phyloP scores from a whole-genome alignment of 768 basidiomycete genomes.

The Russula sp. region DNA sequence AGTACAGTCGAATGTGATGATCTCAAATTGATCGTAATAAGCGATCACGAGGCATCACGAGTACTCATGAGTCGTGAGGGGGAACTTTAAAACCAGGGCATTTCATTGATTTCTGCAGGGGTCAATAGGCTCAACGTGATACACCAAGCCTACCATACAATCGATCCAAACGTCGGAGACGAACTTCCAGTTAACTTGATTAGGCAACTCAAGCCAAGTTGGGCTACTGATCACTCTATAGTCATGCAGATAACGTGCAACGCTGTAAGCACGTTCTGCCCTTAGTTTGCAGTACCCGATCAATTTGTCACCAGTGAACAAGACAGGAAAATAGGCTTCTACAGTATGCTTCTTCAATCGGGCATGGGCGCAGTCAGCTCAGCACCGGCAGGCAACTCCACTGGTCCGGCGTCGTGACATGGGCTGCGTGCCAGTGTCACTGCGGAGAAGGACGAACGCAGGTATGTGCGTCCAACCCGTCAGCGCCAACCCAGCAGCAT shows the following conservation, averaged over 20 bases:
- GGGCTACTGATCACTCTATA: not conserved
- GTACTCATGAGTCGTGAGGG: not conserved
- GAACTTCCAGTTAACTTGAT: not conserved
- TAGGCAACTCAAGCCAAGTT: not conserved
- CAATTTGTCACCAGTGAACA: not conserved
- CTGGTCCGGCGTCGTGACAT: not conserved
- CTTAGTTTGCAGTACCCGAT: slow-evolving; percentile 6
- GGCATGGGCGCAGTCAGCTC: slow-evolving; percentile 2
- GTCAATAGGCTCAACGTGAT: not conserved
- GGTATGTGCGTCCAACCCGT: slow-evolving; percentile 10
- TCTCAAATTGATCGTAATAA: not conserved
- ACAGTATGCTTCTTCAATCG: slow-evolving; percentile 1
- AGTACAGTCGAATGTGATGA: not conserved
- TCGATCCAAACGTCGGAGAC: slow-evolving; percentile 9
- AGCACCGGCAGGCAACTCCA: slow-evolving; percentile 8
- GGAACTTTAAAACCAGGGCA: not conserved
- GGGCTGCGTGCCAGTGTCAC: not conserved
- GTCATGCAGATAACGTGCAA: slow-evolving; percentile 7
- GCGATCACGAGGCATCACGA: not conserved
- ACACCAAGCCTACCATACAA: not conserved
- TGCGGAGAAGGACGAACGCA: not conserved
- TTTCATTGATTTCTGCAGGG: not conserved
- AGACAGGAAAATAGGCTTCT: not conserved
- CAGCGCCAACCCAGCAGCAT: slow-evolving; percentile 9
- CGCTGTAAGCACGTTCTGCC: slow-evolving; percentile 23